Evolutionary conservation across 345 rosid species (phyloP).

Genomic region (Microthlaspi erraticum): DNA sequence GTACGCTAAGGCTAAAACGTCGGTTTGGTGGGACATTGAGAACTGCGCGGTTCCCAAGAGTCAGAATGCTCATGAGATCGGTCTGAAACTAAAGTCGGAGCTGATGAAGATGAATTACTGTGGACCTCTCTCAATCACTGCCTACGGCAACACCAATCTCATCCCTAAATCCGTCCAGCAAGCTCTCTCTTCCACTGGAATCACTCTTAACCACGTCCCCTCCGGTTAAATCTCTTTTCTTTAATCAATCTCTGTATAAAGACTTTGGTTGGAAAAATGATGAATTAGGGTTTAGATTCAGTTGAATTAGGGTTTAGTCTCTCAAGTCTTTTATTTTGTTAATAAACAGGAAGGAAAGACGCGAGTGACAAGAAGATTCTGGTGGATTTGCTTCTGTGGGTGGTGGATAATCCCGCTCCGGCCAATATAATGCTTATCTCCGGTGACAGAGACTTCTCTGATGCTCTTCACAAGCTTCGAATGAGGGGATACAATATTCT

Average conservation of each 20-base stretch:
- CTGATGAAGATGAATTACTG: constrained; percentile 61
- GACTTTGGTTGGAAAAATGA: too few relatives aligned
- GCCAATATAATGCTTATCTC: constrained; percentile 76
- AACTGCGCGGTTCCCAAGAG: constrained; percentile 72
- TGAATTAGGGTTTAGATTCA: not conserved
- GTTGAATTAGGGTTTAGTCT: not conserved
- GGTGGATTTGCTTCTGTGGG: constrained; percentile 86
- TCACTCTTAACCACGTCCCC: constrained; percentile 81
- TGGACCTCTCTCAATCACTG: constrained; percentile 79
- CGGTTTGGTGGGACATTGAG: constrained; percentile 97
- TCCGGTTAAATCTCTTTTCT: constrained; percentile 51
- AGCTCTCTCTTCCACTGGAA: constrained; percentile 79
- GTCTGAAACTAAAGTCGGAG: constrained; percentile 73
- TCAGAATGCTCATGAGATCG: constrained; percentile 65
- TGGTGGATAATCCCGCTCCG: constrained; percentile 83
- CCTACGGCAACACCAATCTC: constrained; percentile 79
- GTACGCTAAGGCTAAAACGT: constrained; percentile 64
- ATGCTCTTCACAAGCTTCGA: constrained; percentile 81
- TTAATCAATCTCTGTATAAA: not conserved
- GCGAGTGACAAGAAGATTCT: constrained; percentile 89
- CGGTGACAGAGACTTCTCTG: constrained; percentile 80
- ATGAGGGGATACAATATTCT: constrained; percentile 88
- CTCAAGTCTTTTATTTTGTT: not conserved
- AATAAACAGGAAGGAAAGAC: constrained; percentile 69
- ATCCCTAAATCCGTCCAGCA: constrained; percentile 63